Base-by-base conservation (phyloP, 139 green algal species). In the Volvox reticuliferus region DNA sequence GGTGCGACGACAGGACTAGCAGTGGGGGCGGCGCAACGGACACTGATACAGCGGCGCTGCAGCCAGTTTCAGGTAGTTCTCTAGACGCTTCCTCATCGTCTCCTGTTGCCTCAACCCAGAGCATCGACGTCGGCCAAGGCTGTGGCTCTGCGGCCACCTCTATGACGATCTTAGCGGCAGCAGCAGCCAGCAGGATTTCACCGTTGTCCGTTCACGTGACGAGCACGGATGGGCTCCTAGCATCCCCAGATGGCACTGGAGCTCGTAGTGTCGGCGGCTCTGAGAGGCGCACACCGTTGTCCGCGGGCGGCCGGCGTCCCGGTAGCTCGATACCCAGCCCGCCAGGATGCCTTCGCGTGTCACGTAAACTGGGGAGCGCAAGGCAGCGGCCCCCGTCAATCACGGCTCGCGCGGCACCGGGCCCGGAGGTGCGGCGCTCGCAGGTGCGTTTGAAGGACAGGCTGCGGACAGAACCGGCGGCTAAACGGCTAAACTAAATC, bases 401-500 rank as follows among this genome's bases (percentile, higher is more conserved):
- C 0, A 82, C 69, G 1, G 85, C 85, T 2, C 85, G 85, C 0
- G 69, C 69, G 18, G 36, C 85, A 12, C 84, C 84, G 12, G 12
- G 28, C 0, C 36, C 69, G 1, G 85, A 89, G 19, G 69, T 89
- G 28, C 85, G 69, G 12, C 37, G 69, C 18, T 89, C 85, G 0
- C 44, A 89, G 85, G 85, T 89, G 68, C 26, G 83, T 28, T 35
- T 24, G 68, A 26, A 77, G 62, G 62, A 19, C 62, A 19, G 62
- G 62, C 19, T 69, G 17, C 19, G 62, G 19, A n/a, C n/a, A n/a
- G n/a, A n/a, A n/a, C n/a, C n/a, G n/a, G n/a, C n/a, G n/a, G n/a
- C n/a, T n/a, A n/a, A n/a, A n/a, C n/a, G n/a, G n/a, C n/a, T n/a
- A n/a, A n/a, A 9, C 44, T 55, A 55, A 55, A 55, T 55, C 44